Evolutionary conservation across 2,329 filamentous ascomycete genomes (phyloP).

Genomic region (Aureobasidium lini): DNA sequence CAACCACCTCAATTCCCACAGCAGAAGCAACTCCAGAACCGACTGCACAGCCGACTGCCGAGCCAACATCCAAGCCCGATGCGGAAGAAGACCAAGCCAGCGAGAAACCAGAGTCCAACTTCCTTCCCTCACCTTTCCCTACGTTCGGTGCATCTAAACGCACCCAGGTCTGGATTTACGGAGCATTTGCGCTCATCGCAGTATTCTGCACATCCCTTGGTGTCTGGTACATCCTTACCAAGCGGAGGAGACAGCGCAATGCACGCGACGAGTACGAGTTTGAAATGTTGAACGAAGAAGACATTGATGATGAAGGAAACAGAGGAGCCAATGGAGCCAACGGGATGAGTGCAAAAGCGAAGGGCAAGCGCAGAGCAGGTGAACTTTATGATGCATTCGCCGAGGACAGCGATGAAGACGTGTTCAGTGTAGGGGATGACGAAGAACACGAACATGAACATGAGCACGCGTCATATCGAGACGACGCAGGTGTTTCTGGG

Average conservation of each 20-base stretch:
- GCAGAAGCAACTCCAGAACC: slow-evolving; percentile 18
- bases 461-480: slow-evolving; percentile 17
- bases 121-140: slow-evolving; percentile 79
- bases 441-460: slow-evolving; percentile 32
- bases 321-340: slow-evolving; percentile 26
- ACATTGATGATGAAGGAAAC: slow-evolving; percentile 45
- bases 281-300: slow-evolving; percentile 80
- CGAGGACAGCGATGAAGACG: slow-evolving; percentile 67
- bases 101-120: slow-evolving; percentile 40
- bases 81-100: slow-evolving; percentile 16
- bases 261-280: slow-evolving; percentile 85
- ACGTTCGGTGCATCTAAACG: slow-evolving; percentile 81
- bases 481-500: slow-evolving; percentile 13
- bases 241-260: slow-evolving; percentile 55
- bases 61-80: slow-evolving; percentile 19
- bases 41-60: slow-evolving; percentile 17
- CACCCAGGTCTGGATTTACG: slow-evolving; percentile 92
- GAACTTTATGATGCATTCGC: slow-evolving; percentile 98
- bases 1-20: slow-evolving; percentile 19
- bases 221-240: slow-evolving; percentile 73
- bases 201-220: slow-evolving; percentile 75
- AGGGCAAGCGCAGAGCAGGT: slow-evolving; percentile 59
- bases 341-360: slow-evolving; percentile 29
- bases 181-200: slow-evolving; percentile 73
- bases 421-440: slow-evolving; percentile 28